Evolutionary conservation across 495 filamentous ascomycete genomes (phyloP).

Genomic region (Cryomyces minteri): DNA sequence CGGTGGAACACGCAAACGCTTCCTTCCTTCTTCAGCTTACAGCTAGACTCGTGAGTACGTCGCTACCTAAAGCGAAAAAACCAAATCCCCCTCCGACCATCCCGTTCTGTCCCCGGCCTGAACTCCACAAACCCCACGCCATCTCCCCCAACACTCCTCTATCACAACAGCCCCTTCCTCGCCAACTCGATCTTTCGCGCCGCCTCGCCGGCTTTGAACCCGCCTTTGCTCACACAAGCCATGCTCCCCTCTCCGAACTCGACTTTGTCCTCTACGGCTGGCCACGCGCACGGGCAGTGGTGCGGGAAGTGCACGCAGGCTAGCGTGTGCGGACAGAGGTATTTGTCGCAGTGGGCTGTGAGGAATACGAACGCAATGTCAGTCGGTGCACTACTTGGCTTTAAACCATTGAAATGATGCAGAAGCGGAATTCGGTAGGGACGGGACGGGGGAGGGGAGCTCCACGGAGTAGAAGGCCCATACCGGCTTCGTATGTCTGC

Average conservation of each 20-base stretch:
- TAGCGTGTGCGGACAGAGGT: slow-evolving; percentile 79
- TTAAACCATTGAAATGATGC: background rate
- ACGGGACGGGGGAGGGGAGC: background rate
- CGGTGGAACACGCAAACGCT: no score
- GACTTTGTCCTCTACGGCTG: slow-evolving; percentile 67
- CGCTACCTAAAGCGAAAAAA: no score
- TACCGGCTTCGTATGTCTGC: slow-evolving; percentile 45
- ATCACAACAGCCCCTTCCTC: slow-evolving; percentile 53
- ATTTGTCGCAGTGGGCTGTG: slow-evolving; percentile 61
- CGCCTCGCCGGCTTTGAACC: slow-evolving; percentile 33
- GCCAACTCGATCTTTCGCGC: slow-evolving; percentile 23
- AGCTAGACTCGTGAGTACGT: no score
- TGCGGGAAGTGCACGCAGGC: slow-evolving; percentile 86
- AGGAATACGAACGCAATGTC: background rate
- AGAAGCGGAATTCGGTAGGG: background rate
- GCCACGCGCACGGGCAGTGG: slow-evolving; percentile 81
- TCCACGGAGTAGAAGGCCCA: background rate
- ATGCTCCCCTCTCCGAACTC: slow-evolving; percentile 69
- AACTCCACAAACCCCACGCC: no score
- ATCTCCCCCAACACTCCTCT: no score
- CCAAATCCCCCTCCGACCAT: no score
- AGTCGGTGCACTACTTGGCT: background rate
- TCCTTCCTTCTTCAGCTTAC: no score
- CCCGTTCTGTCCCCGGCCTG: no score
- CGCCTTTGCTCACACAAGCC: slow-evolving; percentile 66